These are phyloP conservation scores for Eutrema yunnanense DNA, from an alignment of 345 rosid species.

Conservation along the genomic window DNA sequence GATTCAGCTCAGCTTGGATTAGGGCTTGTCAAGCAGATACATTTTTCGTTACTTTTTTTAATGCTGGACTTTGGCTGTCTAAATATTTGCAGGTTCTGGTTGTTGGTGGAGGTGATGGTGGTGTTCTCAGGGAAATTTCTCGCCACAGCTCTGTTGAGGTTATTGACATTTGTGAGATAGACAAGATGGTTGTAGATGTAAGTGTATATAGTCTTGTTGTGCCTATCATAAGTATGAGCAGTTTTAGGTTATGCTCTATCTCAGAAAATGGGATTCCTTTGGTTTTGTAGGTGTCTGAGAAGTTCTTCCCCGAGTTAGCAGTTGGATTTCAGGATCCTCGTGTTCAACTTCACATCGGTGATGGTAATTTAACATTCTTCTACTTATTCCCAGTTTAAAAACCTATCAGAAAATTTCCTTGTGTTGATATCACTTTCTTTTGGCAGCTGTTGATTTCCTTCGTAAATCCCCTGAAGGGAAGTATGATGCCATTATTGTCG, in stretches of 20 bases:
- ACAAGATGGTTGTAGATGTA: conserved; percentile 95
- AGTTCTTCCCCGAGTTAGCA: conserved; percentile 74
- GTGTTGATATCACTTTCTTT: conserved; percentile 27
- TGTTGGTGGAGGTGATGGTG: conserved; percentile 99
- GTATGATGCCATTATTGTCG: conserved; percentile 90
- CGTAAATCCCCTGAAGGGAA: conserved; percentile 55
- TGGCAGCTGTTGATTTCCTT: conserved; percentile 79
- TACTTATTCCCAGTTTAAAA: not conserved
- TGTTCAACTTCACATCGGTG: conserved; percentile 83
- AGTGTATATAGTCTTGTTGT: conserved; percentile 22
- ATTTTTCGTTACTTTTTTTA: not conserved
- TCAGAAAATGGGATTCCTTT: conserved; percentile 1
- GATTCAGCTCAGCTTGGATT: not conserved
- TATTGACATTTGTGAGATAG: conserved; percentile 96
- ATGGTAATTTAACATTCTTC: conserved; percentile 51
- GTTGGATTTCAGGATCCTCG: conserved; percentile 96
- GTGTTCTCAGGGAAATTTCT: conserved; percentile 86
- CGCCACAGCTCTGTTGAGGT: conserved; percentile 83
- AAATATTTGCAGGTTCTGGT: conserved; percentile 62
- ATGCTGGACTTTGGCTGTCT: not conserved
- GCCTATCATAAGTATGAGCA: not conserved
- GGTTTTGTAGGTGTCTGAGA: conserved; percentile 59
- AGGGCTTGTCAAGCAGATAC: not conserved
- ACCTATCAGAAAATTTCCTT: not conserved
- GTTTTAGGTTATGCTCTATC: not conserved